Base-by-base conservation (phyloP, 2,329 filamentous ascomycete genomes). In the Ophidiomyces ophidiicola region DNA sequence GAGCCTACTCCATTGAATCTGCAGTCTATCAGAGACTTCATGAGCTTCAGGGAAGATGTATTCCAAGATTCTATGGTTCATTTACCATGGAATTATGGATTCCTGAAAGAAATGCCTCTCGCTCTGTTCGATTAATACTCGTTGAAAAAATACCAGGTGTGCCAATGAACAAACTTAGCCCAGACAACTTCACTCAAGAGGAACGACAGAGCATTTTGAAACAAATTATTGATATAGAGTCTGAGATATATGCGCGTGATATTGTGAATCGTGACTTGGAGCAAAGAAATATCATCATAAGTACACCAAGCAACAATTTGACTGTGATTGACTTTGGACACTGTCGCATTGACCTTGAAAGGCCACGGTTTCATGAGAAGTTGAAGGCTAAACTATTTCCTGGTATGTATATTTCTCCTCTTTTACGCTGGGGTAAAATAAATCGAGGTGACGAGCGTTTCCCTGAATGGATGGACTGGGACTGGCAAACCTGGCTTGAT, bases 1-100 rank as follows among this genome's bases (percentile, higher is more conserved):
- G 10, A 6, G 5, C n/a, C 4, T 44, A 44, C 41, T 4, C 32
- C 6, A 8, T 8, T 6, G 42, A 44, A 37, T 19, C 28, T 20
- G 37, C 32, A 14, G 10, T 28, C n/a, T 44, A 40, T 28, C 36
- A 8, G 5, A 15, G 5, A 10, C 45, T 52, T 24, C 10, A n/a
- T 24, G 40, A 50, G 2, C 20, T 53, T 17, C 48, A 55, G 32
- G 47, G 50, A 1, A 12, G n/a, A 11, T 18, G 23, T 2, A 49
- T 53, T 18, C 50, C 50, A 3, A 46, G 12, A 28, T 54, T 42
- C 37, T 49, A 49, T 36, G 49, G 50, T 1, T 53, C 48, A n/a
- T 53, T 50, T 28, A 46, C 52, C 11, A 30, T 53, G 10, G 33
- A 38, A 36, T 34, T 52, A 17, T 19, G 44, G 28, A 37, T 50